Conservation (phyloP, 352 stramenopile genomes). For the Saprolegnia parasitica region DNA sequence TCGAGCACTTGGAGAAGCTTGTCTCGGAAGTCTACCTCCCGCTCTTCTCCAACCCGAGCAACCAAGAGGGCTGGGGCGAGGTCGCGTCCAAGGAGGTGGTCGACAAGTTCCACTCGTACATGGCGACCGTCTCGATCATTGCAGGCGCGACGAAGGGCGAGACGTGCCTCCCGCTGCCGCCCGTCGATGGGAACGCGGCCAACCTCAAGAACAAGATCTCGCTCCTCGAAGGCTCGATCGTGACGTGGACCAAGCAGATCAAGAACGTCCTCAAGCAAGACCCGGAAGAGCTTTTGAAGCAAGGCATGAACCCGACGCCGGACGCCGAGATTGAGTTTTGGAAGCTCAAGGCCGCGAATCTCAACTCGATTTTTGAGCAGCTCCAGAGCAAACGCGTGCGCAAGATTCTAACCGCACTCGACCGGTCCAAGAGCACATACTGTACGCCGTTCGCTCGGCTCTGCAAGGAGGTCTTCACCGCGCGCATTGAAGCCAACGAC, state of each 20-base stretch:
- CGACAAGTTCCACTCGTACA: constrained; percentile 96
- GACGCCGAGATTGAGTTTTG: constrained; percentile 98
- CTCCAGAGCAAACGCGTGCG: constrained; percentile 91
- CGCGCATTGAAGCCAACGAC: constrained; percentile 95
- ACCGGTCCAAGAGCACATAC: constrained; percentile 96
- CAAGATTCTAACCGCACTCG: constrained; percentile 92
- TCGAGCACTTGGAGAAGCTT: constrained; percentile 94
- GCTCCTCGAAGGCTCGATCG: constrained; percentile 95
- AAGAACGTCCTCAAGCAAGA: constrained; percentile 98
- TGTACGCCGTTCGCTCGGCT: constrained; percentile 94
- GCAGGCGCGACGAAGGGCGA: constrained; percentile 96
- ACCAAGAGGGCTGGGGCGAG: constrained; percentile 95
- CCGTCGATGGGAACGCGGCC: constrained; percentile 76
- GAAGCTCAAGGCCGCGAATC: constrained; percentile 94
- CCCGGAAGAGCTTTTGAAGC: constrained; percentile 94
- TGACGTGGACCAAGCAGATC: constrained; percentile 99
- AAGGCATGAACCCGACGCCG: constrained; percentile 94
- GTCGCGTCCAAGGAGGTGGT: constrained; percentile 95
- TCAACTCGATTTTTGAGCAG: constrained; percentile 95
- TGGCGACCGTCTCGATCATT: constrained; percentile 95
- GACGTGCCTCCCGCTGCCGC: constrained; percentile 93
- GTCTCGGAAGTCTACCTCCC: constrained; percentile 94
- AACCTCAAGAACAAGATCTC: constrained; percentile 91
- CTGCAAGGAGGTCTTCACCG: constrained; percentile 97
- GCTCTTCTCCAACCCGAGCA: constrained; percentile 92